phyloP scores from a whole-genome alignment of 805 yeast genomes.

The Starmerella gropengiesseri region DNA sequence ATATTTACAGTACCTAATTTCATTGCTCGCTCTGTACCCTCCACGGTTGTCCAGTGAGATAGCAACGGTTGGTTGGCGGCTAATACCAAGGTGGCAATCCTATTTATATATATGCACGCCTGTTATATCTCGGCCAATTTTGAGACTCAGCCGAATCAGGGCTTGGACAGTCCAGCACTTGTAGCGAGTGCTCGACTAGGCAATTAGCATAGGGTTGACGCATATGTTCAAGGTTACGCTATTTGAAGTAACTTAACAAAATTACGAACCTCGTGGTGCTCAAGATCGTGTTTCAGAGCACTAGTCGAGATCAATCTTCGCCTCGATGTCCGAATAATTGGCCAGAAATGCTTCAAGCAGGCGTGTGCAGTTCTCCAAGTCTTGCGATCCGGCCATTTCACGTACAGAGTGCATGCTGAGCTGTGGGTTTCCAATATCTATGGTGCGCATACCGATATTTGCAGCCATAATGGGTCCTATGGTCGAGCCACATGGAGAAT shows the following conservation, averaged over 20 bases:
- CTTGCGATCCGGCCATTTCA: constrained; percentile 78
- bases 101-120: no score
- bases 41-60: no score
- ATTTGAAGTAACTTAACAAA: no score
- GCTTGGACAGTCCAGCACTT: no score
- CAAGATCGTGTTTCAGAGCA: no score
- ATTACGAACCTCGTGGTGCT: background rate
- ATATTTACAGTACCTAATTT: background rate
- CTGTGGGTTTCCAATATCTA: constrained; percentile 87
- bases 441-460: constrained; percentile 72
- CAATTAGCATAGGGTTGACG: no score
- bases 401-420: constrained; percentile 88
- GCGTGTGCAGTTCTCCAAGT: constrained; percentile 49
- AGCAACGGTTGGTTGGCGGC: no score
- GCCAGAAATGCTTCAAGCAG: constrained; percentile 53
- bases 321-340: constrained; percentile 15
- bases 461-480: constrained; percentile 91
- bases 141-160: no score
- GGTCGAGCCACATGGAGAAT: constrained; percentile 90
- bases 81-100: no score
- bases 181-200: no score
- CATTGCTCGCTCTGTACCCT: no score
- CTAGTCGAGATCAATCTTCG: constrained; percentile 9
- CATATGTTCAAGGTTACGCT: constrained; percentile 1
- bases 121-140: no score